phyloP scores from a whole-genome alignment of 2,329 filamentous ascomycete species.

The Epichloe sylvatica region DNA sequence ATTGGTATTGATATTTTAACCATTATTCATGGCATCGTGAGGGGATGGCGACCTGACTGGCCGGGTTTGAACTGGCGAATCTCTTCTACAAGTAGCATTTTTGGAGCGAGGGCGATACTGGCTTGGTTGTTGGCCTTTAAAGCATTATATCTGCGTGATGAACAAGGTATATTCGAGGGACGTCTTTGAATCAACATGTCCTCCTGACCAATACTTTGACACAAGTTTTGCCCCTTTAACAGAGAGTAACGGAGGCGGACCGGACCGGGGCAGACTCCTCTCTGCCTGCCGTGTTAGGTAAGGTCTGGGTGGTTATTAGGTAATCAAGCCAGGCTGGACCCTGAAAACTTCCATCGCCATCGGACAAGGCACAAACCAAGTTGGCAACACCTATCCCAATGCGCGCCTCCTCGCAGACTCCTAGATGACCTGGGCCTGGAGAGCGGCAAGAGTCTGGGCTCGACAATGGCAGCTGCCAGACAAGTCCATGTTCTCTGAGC shows the following conservation, averaged over 20 bases:
- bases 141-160: neutral
- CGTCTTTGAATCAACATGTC: neutral
- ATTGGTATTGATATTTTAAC: neutral
- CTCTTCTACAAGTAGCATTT: neutral
- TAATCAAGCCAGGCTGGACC: neutral
- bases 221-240: too few relatives aligned
- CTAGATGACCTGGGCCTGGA: conserved; percentile 26
- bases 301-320: neutral
- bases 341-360: neutral
- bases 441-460: conserved; percentile 23
- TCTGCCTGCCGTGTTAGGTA: too few relatives aligned
- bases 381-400: conserved; percentile 4
- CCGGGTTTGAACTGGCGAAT: neutral
- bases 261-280: too few relatives aligned
- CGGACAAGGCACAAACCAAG: neutral
- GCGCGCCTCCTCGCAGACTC: conserved; percentile 6
- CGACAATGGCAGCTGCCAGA: conserved; percentile 18
- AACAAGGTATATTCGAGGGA: neutral
- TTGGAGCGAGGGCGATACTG: conserved; percentile 1
- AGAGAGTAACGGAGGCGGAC: too few relatives aligned
- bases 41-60: neutral
- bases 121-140: neutral
- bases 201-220: too few relatives aligned
- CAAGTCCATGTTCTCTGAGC: conserved; percentile 1
- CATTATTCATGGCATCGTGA: neutral